Evolutionary conservation across 495 filamentous ascomycete species (phyloP), one percentile per base, ranked within the genome.

Genomic region (Penicillium paxilli): DNA sequence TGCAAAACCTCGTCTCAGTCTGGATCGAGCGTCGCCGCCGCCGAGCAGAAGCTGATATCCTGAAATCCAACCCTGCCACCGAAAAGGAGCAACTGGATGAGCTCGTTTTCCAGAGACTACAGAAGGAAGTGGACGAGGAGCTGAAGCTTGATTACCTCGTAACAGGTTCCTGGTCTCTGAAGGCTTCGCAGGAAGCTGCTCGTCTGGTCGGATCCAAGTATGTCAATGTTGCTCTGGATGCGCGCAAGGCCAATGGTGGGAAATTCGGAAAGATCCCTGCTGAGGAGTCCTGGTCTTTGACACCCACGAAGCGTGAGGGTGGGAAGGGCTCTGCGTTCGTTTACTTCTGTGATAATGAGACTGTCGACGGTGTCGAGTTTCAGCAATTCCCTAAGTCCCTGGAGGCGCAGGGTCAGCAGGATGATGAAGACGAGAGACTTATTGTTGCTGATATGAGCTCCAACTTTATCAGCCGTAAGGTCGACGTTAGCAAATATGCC

Each of bases 341-440:
- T 5, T 97, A 97, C 72, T 90, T 84, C 63, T 97, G 93, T 71
- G 90, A 94, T 69, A 97, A 97, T 57, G 93, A 97, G 63, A 75
- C 73, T 5, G 75, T 78, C 8, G 92, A 96, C 69, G 93, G 94
- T 44, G 90, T 97, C n/a, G 93, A 98, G 65, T 96, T 92, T 63
- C 90, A 87, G 12, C 64, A 57, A 3, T 91, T 95, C 63, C 92
- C 93, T 12, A 69, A 79, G 47, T 66, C 71, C 25, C 76, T 91
- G 20, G 83, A 82, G 51, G 55, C 76, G 2, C 68, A 71, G 49
- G 67, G 69, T 20, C 75, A 80, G n/a, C n/a, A n/a, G 30, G 68
- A 73, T 37, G 80, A 83, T 42, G 81, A 79, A 14, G 73, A 79
- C 42, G 80, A 83, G 48, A 80, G 82, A 5, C 75, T 94, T 17